Conservation (phyloP, 257 asterid species). For the Echium plantagineum region DNA sequence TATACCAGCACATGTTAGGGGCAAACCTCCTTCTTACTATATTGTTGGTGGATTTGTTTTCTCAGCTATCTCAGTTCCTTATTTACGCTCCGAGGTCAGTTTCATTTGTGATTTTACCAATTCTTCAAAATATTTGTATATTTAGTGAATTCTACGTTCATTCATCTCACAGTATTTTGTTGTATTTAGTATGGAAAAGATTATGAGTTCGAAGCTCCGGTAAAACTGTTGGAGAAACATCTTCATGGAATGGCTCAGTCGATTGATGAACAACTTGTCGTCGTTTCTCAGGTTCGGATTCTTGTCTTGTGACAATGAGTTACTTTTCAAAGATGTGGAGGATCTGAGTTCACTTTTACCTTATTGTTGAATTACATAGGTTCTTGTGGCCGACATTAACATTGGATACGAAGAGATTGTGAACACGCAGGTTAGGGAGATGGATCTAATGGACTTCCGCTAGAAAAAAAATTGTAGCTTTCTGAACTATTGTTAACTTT, state of each 20-base stretch:
- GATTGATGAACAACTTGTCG: conserved; percentile 18
- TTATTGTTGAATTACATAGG: conserved; percentile 8
- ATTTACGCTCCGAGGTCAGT: conserved; percentile 21
- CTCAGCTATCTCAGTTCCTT: conserved; percentile 16
- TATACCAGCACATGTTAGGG: conserved; percentile 17
- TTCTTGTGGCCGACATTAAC: conserved; percentile 22
- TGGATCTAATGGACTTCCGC: background rate
- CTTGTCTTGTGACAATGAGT: background rate
- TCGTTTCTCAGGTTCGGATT: conserved; percentile 19
- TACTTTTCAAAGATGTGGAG: background rate
- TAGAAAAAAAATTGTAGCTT: background rate
- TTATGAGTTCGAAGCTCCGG: conserved; percentile 17
- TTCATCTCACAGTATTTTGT: background rate
- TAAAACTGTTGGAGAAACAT: conserved; percentile 20
- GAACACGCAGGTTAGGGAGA: conserved; percentile 17
- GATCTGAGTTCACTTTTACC: background rate
- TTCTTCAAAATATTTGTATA: background rate
- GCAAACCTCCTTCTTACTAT: conserved; percentile 18
- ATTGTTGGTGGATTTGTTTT: conserved; percentile 23
- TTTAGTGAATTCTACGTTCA: background rate
- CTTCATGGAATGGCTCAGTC: conserved; percentile 18
- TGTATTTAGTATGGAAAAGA: conserved; percentile 19
- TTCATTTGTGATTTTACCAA: background rate
- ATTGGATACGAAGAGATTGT: conserved; percentile 21
- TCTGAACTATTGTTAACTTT: background rate